Evolutionary conservation across 2,329 filamentous ascomycete genomes (phyloP), one percentile per base, ranked within the genome.

Genomic region (Arthrobotrys iridis): DNA sequence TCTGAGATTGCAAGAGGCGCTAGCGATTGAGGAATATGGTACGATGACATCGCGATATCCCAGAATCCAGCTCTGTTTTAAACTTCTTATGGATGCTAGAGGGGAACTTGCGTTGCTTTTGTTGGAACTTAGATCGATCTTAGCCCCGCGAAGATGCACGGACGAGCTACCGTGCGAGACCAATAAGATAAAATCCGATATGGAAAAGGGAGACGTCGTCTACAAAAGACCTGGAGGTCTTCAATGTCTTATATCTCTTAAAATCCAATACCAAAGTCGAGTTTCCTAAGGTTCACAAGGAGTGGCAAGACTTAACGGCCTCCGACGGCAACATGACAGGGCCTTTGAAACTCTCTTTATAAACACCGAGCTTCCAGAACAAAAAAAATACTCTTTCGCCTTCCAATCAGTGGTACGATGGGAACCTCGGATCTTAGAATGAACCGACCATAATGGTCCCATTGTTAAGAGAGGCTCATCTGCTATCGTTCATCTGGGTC

Each of bases 181-280:
- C 10, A 10, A 20, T n/a, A n/a, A 24, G 37, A 40, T 52, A 6
- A 5, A 26, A 35, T 22, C 2, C 1, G 50, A 45, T 35, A 28
- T 59, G 13, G 41, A 60, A 41, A 45, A 52, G 41, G 22, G 43
- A 43, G 43, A 30, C 43, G 37, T 37, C 35, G 10, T 40, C 40
- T 58, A 30, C 33, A n/a, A 28, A 22, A n/a, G 8, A 52, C 13
- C 28, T 28, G 67, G 59, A 72, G 30, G 59, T 37, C 40, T 22
- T 48, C n/a, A 50, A 48, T 75, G 48, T 75, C 63, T 75, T 75
- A 75, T 75, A 75, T 75, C 41, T 45, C 55, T 28, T 20, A 50
- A 60, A 64, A 55, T 30, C 45, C 62, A 41, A 43, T 75, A 75
- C 57, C 71, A 67, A 26, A 58, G 55, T 55, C 58, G 22, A 35